Evolutionary conservation across 352 stramenopile genomes (phyloP).

Genomic region (Saprolegnia parasitica): DNA sequence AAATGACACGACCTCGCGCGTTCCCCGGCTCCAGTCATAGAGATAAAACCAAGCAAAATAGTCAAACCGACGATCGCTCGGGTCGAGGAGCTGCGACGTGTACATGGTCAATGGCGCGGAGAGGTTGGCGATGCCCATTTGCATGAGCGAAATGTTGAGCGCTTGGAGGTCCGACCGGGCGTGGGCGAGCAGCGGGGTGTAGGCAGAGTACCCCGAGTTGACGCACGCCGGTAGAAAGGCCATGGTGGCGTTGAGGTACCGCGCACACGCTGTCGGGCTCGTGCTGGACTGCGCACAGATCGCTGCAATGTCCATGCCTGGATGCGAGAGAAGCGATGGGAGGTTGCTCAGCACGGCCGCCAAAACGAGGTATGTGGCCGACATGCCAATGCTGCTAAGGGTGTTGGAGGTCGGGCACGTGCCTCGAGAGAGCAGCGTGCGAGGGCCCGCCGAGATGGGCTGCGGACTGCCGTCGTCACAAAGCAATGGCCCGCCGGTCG

Average conservation of each 20-base stretch:
- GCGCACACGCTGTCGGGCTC: neutral
- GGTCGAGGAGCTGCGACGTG: neutral
- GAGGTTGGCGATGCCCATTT: slow-evolving; percentile 5
- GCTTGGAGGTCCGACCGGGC: neutral
- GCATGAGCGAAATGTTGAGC: neutral
- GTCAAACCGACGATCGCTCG: neutral
- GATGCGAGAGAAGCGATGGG: neutral
- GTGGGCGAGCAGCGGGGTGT: neutral
- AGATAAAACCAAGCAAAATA: slow-evolving; percentile 8
- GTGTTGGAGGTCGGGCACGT: neutral
- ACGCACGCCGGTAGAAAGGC: neutral
- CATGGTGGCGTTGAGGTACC: neutral
- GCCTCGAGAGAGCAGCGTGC: neutral
- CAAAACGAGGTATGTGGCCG: neutral
- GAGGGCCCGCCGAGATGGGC: neutral
- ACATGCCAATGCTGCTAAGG: neutral
- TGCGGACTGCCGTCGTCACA: neutral
- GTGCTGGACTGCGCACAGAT: neutral
- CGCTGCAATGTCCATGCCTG: neutral
- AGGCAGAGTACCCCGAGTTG: neutral
- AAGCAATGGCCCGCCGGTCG: neutral
- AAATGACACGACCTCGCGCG: slow-evolving; percentile 19
- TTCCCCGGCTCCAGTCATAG: neutral
- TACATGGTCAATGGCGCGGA: neutral
- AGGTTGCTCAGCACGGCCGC: neutral